Conservation (phyloP, 73 alveolate genomes). For the Durusdinium trenchii region DNA sequence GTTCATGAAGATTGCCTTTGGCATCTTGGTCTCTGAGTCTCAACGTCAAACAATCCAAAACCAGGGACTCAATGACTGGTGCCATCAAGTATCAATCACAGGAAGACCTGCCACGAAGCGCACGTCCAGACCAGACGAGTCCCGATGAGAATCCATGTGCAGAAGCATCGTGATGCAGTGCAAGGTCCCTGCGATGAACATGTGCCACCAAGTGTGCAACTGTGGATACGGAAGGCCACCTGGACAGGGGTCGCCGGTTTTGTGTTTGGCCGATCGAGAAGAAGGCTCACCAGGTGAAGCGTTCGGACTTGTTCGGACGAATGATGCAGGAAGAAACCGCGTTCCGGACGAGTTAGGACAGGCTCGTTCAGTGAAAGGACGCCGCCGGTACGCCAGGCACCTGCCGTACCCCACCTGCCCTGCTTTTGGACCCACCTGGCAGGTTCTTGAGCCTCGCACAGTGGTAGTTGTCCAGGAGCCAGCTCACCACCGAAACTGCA, state of each 20-base stretch:
- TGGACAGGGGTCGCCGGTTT: no score
- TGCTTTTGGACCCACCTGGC: no score
- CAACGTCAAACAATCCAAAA: not conserved
- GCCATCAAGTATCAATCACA: not conserved
- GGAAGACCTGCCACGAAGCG: conserved; percentile 42
- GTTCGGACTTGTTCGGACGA: no score
- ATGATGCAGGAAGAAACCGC: no score
- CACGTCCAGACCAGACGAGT: conserved; percentile 3
- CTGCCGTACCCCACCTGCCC: no score
- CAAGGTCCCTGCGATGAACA: conserved; percentile 58
- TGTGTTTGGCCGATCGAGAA: no score
- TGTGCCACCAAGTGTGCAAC: conserved; percentile 90
- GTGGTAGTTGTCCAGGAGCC: conserved; percentile 78
- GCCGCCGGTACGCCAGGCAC: no score
- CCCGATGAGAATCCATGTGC: conserved; percentile 64
- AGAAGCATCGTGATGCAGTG: conserved; percentile 44
- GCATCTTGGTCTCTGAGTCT: not conserved
- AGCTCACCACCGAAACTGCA: conserved; percentile 59
- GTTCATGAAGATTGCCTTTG: no score
- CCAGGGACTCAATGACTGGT: no score
- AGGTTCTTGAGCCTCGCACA: conserved; percentile 35
- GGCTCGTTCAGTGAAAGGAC: no score
- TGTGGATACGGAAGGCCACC: conserved; percentile 80
- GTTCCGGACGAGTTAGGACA: no score
- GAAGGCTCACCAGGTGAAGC: no score